Evolutionary conservation across 306 rosid species (phyloP).

Genomic region (Calophaca sinica): DNA sequence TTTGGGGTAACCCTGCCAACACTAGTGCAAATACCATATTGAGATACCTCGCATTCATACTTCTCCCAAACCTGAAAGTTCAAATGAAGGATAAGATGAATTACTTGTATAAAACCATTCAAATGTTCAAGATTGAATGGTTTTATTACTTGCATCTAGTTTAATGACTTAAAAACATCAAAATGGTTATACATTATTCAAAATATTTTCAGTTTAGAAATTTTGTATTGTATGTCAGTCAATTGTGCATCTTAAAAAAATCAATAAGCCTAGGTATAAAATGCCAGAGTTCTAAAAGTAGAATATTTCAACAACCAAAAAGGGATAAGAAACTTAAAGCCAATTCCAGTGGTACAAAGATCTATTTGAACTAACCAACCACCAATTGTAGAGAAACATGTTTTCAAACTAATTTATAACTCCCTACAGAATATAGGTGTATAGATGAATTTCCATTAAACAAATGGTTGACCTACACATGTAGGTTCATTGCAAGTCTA

Average conservation of each 20-base stretch:
- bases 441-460: neutral
- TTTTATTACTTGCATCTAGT: neutral
- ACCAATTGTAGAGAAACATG: neutral
- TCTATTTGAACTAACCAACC: neutral
- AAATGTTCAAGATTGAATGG: neutral
- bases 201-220: neutral
- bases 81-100: neutral
- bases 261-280: neutral
- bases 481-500: neutral
- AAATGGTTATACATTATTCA: neutral
- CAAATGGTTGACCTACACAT: slow-evolving; percentile 3
- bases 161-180: neutral
- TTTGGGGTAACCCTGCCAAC: slow-evolving; percentile 78
- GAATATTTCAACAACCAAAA: neutral
- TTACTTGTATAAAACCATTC: neutral
- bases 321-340: neutral
- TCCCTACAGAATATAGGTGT: neutral
- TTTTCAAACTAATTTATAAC: neutral
- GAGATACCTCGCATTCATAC: slow-evolving; percentile 64
- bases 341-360: neutral
- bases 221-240: no score
- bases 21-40: slow-evolving; percentile 59
- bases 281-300: neutral
- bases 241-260: neutral
- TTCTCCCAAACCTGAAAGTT: slow-evolving; percentile 77